Evolutionary conservation across 306 rosid species (phyloP), one percentile per base, ranked within the genome.

Genomic region (Medicago lupulina): DNA sequence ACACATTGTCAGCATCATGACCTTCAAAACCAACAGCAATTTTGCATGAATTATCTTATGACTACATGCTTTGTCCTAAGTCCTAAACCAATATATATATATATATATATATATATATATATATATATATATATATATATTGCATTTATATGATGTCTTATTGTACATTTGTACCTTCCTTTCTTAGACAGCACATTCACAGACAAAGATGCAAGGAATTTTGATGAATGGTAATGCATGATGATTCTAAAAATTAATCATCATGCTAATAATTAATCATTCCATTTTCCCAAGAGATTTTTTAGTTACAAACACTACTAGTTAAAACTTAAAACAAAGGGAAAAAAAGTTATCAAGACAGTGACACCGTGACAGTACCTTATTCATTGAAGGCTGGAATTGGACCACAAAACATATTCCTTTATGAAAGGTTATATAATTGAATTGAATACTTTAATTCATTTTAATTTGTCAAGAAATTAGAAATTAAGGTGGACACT

Each of bases 361-460:
- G 17, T 53, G 83, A 73, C 62, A 4, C 63, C 31, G 10, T 53
- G 77, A 59, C 54, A 2, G 49, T 28, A 55, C 51, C 70, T 49
- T 34, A 17, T 58, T 82, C 49, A 40, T 73, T 82, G 46, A 51
- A n/a, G 60, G 14, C 12, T 64, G 50, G 68, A 34, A 34, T 19
- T 57, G 81, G 85, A 85, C 83, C 81, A 74, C 79, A 70, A 46
- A 70, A 62, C 72, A 75, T 62, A n/a, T 63, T 41, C 63, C 25
- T 40, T 36, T 60, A 21, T 66, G 38, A n/a, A 75, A 57, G 40
- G 40, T 38, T 49, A 59, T 63, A 53, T 54, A 8, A 44, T 67
- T 9, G 58, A 67, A 43, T 3, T 15, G 3, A 44, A 61, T 19
- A 4, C 64, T 60, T 78, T 51, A 53, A 40, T 50, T 21, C 21